Evolutionary conservation across 768 basidiomycete genomes (phyloP).

Genomic region (Sporobolomyces phaffii): DNA sequence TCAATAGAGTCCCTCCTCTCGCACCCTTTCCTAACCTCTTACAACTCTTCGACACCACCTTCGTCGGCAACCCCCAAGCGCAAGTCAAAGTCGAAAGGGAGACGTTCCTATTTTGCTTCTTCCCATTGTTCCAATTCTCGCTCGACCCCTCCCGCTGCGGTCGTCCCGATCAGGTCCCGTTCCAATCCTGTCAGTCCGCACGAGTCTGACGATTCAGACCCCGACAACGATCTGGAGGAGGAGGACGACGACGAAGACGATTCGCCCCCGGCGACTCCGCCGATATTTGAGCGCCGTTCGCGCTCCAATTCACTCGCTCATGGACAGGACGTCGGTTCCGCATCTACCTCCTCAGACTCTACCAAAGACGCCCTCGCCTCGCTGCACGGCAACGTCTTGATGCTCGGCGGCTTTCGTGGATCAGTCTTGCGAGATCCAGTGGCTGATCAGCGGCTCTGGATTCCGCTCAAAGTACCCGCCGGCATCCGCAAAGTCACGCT

Average conservation of each 20-base stretch:
- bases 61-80: neutral
- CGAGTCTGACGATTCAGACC: constrained; percentile 13
- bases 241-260: constrained; percentile 14
- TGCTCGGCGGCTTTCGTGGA: constrained; percentile 37
- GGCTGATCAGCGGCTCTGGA: constrained; percentile 31
- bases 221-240: constrained; percentile 6
- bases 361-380: constrained; percentile 20
- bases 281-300: neutral
- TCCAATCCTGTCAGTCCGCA: neutral
- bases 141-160: neutral
- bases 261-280: neutral
- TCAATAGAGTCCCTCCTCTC: constrained; percentile 18
- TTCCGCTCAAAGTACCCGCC: constrained; percentile 34
- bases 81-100: neutral
- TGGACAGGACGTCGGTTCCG: neutral
- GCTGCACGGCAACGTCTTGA: constrained; percentile 35
- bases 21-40: neutral
- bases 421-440: constrained; percentile 32
- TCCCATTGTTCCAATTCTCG: too few relatives aligned
- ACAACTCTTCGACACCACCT: neutral
- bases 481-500: constrained; percentile 33
- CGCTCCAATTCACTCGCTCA: neutral
- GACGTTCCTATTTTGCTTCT: neutral
- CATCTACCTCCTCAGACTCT: neutral
- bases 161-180: neutral